phyloP scores from a whole-genome alignment of 306 rosid genomes.

The Abrus precatorius region DNA sequence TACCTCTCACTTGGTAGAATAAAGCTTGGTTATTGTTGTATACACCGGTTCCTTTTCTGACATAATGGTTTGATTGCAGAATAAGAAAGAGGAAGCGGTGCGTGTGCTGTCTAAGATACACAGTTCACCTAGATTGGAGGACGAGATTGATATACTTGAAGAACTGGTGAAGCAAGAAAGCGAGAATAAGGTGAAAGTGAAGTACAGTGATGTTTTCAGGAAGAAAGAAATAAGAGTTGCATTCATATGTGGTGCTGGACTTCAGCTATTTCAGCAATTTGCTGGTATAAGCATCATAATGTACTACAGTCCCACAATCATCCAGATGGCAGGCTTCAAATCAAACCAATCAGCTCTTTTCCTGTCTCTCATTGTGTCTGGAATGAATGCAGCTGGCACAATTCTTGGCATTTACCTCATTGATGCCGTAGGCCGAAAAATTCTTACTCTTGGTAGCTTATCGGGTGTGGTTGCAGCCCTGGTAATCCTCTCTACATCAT shows the following conservation, averaged over 20 bases:
- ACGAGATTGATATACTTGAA: constrained; percentile 64
- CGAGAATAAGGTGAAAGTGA: constrained; percentile 48
- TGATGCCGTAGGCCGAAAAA: constrained; percentile 63
- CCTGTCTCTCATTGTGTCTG: constrained; percentile 75
- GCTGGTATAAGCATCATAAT: constrained; percentile 84
- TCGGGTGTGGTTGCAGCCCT: constrained; percentile 64
- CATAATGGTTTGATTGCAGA: constrained; percentile 42
- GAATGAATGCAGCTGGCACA: constrained; percentile 74
- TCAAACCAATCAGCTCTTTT: constrained; percentile 71
- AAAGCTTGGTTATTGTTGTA: no score
- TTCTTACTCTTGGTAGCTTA: constrained; percentile 65
- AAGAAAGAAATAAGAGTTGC: constrained; percentile 75
- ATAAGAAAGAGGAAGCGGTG: constrained; percentile 60
- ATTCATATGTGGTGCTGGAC: constrained; percentile 80
- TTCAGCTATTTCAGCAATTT: constrained; percentile 84
- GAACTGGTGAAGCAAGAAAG: constrained; percentile 58
- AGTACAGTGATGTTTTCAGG: constrained; percentile 63
- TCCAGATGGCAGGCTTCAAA: constrained; percentile 79
- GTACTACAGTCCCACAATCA: constrained; percentile 88
- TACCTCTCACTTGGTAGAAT: no score
- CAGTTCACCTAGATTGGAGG: constrained; percentile 60
- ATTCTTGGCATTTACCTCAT: constrained; percentile 73
- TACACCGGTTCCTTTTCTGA: no score
- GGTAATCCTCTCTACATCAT: constrained; percentile 53
- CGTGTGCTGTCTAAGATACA: constrained; percentile 73